Percentiles rank a stretch among this genome's conserved stretches.
Conservation (phyloP, 2,329 filamentous ascomycete species). For the Aspergillus sp. region DNA sequence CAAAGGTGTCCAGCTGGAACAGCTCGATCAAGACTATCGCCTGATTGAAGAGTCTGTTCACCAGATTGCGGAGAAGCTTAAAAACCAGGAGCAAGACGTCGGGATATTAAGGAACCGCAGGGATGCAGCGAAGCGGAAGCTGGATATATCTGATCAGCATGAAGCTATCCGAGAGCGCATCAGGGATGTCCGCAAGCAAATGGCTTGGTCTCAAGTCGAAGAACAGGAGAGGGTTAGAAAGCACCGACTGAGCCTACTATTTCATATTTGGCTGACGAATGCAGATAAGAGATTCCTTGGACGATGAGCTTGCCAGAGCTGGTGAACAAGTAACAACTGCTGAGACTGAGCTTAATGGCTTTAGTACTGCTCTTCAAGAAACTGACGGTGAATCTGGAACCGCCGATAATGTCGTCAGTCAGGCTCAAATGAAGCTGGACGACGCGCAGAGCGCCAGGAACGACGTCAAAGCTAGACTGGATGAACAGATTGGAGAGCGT, state of each 20-base stretch:
- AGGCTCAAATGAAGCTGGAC: conserved; percentile 36
- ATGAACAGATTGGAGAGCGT: conserved; percentile 46
- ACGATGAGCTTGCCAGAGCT: conserved; percentile 23
- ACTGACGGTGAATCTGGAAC: conserved; percentile 29
- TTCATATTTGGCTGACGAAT: conserved; percentile 6
- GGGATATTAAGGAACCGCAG: conserved; percentile 47
- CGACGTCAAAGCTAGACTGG: conserved; percentile 42
- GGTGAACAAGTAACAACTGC: conserved; percentile 42
- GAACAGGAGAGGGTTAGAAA: conserved; percentile 54
- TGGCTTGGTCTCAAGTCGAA: conserved; percentile 81
- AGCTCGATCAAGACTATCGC: conserved; percentile 83
- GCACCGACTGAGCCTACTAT: neutral
- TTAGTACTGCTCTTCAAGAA: conserved; percentile 40
- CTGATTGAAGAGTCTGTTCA: conserved; percentile 72
- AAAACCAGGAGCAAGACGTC: conserved; percentile 55
- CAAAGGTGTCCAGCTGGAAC: conserved; percentile 85
- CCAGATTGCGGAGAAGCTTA: conserved; percentile 56
- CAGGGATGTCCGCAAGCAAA: conserved; percentile 52
- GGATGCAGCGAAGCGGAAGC: conserved; percentile 55
- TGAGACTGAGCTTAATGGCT: conserved; percentile 33
- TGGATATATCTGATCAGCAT: conserved; percentile 57
- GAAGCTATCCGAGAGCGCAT: conserved; percentile 54
- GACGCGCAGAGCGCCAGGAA: conserved; percentile 40
- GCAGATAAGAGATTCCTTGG: conserved; percentile 28
- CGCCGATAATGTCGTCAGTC: conserved; percentile 34